A percentile compares a stretch with the other conserved stretches of the same genome.
phyloP scores from a whole-genome alignment of 192 early-diverging fungal species.

The Backusella westeae region DNA sequence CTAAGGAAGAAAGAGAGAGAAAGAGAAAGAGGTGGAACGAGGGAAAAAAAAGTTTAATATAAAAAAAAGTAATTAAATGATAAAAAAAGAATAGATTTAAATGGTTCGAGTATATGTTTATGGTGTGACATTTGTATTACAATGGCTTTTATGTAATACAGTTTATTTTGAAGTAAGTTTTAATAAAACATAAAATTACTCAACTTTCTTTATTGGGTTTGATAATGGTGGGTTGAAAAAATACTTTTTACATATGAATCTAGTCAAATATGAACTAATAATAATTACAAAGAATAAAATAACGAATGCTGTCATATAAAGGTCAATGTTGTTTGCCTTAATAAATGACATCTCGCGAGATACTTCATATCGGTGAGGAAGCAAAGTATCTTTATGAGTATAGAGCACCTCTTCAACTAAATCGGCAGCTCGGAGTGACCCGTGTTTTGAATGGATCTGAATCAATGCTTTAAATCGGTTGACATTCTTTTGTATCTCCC shows the following conservation, averaged over 20 bases:
- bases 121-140: slow-evolving; percentile 1
- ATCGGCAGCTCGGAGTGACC: slow-evolving; percentile 12
- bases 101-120: background rate
- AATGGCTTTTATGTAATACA: background rate
- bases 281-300: background rate
- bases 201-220: background rate
- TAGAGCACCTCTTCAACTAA: slow-evolving; percentile 26
- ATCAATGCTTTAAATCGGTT: background rate
- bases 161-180: background rate
- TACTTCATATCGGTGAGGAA: background rate
- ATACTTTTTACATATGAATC: background rate
- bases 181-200: background rate
- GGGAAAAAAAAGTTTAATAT: background rate
- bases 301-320: background rate
- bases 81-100: slow-evolving; percentile 2
- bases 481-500: background rate
- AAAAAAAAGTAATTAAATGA: background rate
- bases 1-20: background rate
- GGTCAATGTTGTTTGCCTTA: background rate
- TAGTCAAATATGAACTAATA: background rate
- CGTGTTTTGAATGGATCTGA: slow-evolving; percentile 15
- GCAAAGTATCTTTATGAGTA: background rate
- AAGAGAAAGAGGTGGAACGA: background rate
- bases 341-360: background rate
- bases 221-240: background rate